Evolutionary conservation across 2,329 filamentous ascomycete species (phyloP), one percentile per base, ranked within the genome.

Genomic region (Tolypocladium amazonense): DNA sequence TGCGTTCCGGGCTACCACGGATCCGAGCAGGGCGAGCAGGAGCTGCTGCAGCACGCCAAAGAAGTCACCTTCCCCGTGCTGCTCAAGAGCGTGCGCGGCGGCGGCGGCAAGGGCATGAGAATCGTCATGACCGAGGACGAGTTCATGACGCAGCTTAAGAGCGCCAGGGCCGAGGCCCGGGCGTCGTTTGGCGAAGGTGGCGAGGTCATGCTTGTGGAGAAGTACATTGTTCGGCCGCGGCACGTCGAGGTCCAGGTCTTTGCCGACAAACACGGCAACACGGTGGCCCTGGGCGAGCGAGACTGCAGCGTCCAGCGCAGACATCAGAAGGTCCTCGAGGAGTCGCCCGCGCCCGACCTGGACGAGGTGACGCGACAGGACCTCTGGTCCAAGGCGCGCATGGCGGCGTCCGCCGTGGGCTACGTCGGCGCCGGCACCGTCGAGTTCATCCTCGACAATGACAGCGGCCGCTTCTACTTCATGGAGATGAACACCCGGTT

Each of bases 1-100:
- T 97, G 94, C 69, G 94, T 99, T 56, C 94, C 94, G 0, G 94
- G 94, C 0, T 99, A 99, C 69, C 94, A 97, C 71, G 94, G 94
- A 23, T 69, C 80, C 1, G 90, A 96, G 58, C 94, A 99, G 76
- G 85, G 88, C 56, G 79, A 82, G 55, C 72, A 76, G 59, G 74
- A 83, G 65, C 72, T 88, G 33, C 71, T 90, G 59, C 76, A 79
- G 12, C 86, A 93, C 71, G 93, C 94, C 9, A 83, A 83, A 66
- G 85, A 89, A 64, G 78, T 88, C 65, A 79, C 78, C 35, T 89
- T 87, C 65, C 86, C 86, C 15, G 87, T 92, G 8, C 80, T 92
- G 68, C 78, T 91, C 57, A 96, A 96, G 78, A 90, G 89, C 63
- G 88, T 90, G 15, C 84, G 84, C 61, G 89, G 88, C 8, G 90